These are phyloP conservation scores for Paratinospora sagittata DNA, from an alignment of 164 flowering plant genomes.

Conservation along the genomic window DNA sequence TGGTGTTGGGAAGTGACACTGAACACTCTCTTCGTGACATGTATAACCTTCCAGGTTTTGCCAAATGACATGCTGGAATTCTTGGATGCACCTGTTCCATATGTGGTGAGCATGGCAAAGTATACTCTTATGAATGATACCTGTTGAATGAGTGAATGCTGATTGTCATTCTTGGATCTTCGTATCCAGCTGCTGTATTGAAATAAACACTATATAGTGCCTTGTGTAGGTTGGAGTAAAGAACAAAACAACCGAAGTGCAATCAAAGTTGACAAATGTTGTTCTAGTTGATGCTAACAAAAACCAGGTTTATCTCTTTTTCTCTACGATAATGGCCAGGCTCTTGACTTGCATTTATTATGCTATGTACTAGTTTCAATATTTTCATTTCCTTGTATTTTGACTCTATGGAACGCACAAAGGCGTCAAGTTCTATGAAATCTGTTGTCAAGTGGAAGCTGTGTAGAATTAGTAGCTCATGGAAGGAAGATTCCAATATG, in stretches of 20 bases:
- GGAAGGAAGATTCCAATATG: too few species aligned
- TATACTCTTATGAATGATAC: neutral
- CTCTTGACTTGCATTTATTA: too few species aligned
- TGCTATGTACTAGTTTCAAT: too few species aligned
- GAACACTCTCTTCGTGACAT: neutral
- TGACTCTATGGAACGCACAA: too few species aligned
- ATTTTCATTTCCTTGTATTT: too few species aligned
- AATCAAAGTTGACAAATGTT: conserved; percentile 69
- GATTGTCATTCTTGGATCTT: neutral
- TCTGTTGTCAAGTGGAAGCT: too few species aligned
- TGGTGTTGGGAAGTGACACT: neutral
- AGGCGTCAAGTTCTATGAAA: too few species aligned
- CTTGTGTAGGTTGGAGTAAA: conserved; percentile 80
- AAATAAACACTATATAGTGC: conserved; percentile 2
- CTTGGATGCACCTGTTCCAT: conserved; percentile 98
- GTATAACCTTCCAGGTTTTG: conserved; percentile 56
- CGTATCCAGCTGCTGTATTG: conserved; percentile 5
- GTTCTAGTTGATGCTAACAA: conserved; percentile 79
- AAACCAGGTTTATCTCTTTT: conserved; percentile 59
- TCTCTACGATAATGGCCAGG: too few species aligned
- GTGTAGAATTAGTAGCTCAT: too few species aligned
- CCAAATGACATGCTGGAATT: conserved; percentile 99
- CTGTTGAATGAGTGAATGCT: too few species aligned
- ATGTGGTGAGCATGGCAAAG: conserved; percentile 57
- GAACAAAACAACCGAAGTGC: conserved; percentile 76